phyloP scores from a whole-genome alignment of 1,139 yeast genomes.

The Blastobotrys illinoisensis region DNA sequence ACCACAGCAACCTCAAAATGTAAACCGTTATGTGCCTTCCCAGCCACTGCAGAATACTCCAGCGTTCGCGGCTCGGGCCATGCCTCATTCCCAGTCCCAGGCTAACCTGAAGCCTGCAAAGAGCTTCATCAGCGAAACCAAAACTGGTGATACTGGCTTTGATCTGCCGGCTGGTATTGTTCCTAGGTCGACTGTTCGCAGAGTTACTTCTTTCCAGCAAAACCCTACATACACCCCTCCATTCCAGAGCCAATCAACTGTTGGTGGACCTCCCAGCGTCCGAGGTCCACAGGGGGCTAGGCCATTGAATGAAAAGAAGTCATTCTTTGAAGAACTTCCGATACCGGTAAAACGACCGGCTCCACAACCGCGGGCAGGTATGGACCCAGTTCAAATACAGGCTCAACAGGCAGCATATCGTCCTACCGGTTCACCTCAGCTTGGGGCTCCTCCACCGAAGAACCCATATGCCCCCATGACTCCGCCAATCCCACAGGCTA shows the following conservation, averaged over 20 bases:
- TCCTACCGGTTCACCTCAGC: not conserved
- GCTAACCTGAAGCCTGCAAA: constrained; percentile 12
- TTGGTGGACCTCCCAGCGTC: constrained; percentile 4
- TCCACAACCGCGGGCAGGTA: not conserved
- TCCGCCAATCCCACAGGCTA: constrained; percentile 1
- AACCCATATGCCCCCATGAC: constrained; percentile 1
- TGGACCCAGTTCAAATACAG: not conserved
- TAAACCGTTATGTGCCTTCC: constrained; percentile 24
- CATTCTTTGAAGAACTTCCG: constrained; percentile 57
- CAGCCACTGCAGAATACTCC: constrained; percentile 5
- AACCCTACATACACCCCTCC: constrained; percentile 14
- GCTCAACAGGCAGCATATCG: not conserved
- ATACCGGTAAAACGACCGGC: not conserved
- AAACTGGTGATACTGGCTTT: constrained; percentile 35
- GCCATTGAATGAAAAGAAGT: constrained; percentile 27
- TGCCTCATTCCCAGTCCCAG: not conserved
- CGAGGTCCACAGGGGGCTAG: constrained; percentile 4
- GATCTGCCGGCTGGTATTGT: constrained; percentile 69
- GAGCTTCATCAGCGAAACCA: constrained; percentile 12
- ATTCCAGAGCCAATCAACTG: constrained; percentile 6
- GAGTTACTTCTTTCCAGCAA: constrained; percentile 12
- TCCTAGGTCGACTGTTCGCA: constrained; percentile 30
- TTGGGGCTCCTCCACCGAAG: constrained; percentile 4
- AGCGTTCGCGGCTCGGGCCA: not conserved
- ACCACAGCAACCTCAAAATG: constrained; percentile 2